A percentile compares a stretch with the other conserved stretches of the same genome.
Evolutionary conservation across 2,329 filamentous ascomycete genomes (phyloP).

Genomic region (Aspergillus glaucus): DNA sequence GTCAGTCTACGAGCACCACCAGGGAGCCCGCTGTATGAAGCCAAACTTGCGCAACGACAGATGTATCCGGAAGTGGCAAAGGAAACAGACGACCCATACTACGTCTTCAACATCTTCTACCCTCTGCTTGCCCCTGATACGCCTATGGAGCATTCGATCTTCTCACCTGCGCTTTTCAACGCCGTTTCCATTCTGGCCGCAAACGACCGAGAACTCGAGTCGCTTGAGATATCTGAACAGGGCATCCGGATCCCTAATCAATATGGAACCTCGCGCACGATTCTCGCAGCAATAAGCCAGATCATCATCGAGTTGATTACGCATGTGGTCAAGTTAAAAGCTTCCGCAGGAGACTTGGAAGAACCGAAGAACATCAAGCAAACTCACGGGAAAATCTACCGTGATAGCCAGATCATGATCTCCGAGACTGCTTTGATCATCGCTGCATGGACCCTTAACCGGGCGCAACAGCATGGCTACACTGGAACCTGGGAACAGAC

Average conservation of each 20-base stretch:
- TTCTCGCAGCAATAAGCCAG: conserved; percentile 37
- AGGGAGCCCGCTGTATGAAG: conserved; percentile 32
- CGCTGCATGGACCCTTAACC: conserved; percentile 33
- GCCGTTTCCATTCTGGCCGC: conserved; percentile 36
- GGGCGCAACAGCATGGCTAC: conserved; percentile 25
- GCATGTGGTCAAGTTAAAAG: conserved; percentile 31
- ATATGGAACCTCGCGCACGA: conserved; percentile 32
- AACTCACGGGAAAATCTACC: conserved; percentile 35
- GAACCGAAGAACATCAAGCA: conserved; percentile 36
- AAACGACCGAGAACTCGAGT: conserved; percentile 36
- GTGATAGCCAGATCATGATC: conserved; percentile 35
- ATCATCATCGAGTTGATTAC: conserved; percentile 36
- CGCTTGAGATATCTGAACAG: conserved; percentile 25
- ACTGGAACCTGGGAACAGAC: conserved; percentile 20
- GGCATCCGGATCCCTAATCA: conserved; percentile 21
- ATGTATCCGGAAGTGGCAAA: conserved; percentile 27
- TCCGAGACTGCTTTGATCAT: conserved; percentile 35
- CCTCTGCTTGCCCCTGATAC: conserved; percentile 30
- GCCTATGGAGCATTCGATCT: conserved; percentile 35
- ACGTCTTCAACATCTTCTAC: conserved; percentile 41
- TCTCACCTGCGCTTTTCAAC: conserved; percentile 39
- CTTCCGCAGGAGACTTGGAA: conserved; percentile 19
- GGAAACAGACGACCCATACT: conserved; percentile 32
- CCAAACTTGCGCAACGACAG: conserved; percentile 28
- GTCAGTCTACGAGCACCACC: conserved; percentile 34